Evolutionary conservation across 306 rosid genomes (phyloP).

Genomic region (Dalbergia cultrata): DNA sequence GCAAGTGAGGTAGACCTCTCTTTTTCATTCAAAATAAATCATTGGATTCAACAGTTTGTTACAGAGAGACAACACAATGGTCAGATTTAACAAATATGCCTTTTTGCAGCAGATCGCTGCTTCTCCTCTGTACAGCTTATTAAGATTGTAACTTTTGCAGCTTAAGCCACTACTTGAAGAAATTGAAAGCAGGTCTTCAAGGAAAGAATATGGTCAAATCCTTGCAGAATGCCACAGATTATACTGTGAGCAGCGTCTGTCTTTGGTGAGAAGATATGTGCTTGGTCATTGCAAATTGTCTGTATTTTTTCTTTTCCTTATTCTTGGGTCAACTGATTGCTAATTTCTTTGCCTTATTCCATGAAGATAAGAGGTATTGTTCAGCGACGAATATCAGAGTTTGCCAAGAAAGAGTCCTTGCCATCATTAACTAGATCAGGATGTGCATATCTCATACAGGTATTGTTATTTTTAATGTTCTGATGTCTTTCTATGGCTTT

Average conservation of each 20-base stretch:
- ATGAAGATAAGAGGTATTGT: slow-evolving; percentile 86
- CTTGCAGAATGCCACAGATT: slow-evolving; percentile 95
- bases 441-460: slow-evolving; percentile 98
- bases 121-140: slow-evolving; percentile 30
- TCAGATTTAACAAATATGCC: slow-evolving; percentile 15
- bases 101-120: slow-evolving; percentile 38
- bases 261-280: slow-evolving; percentile 77
- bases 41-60: slow-evolving; percentile 39
- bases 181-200: slow-evolving; percentile 93
- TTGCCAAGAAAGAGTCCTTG: slow-evolving; percentile 93
- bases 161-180: slow-evolving; percentile 91
- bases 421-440: slow-evolving; percentile 98
- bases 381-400: slow-evolving; percentile 89
- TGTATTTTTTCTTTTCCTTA: slow-evolving; percentile 4
- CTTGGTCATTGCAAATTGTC: slow-evolving; percentile 47
- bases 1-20: slow-evolving; percentile 82
- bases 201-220: slow-evolving; percentile 92
- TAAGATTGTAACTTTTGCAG: slow-evolving; percentile 64
- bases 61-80: slow-evolving; percentile 13
- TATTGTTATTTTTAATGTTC: slow-evolving; percentile 44
- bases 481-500: slow-evolving; percentile 26
- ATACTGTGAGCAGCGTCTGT: slow-evolving; percentile 94
- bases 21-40: slow-evolving; percentile 25
- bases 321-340: slow-evolving; percentile 44
- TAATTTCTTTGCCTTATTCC: slow-evolving; percentile 43